Evolutionary conservation across 2,329 filamentous ascomycete species (phyloP).

Genomic region (Pseudogymnoascus sp.): DNA sequence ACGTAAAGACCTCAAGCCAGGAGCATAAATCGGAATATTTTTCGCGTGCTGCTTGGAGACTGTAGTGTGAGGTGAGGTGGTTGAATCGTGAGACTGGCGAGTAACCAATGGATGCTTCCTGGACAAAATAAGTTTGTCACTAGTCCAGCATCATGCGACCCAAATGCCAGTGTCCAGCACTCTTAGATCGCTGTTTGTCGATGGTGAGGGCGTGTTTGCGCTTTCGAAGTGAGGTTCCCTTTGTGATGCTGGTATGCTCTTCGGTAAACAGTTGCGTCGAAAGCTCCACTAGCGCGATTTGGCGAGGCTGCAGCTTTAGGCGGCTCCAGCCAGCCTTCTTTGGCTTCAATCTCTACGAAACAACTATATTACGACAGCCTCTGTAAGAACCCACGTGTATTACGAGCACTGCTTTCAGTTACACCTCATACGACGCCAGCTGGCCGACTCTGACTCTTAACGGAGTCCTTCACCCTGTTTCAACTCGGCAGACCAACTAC

Average conservation of each 20-base stretch:
- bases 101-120: not conserved
- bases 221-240: not conserved
- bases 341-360: not conserved
- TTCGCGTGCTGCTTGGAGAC: not conserved
- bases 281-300: slow-evolving; percentile 8
- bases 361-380: not conserved
- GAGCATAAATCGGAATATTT: slow-evolving; percentile 4
- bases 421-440: not conserved
- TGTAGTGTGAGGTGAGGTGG: not conserved
- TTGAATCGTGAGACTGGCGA: not conserved
- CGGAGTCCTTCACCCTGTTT: not conserved
- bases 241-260: not conserved
- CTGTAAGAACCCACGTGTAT: not conserved
- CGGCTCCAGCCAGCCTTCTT: slow-evolving; percentile 1
- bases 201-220: not conserved
- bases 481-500: not conserved
- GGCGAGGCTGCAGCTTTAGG: not conserved
- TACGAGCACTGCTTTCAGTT: not conserved
- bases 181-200: slow-evolving; percentile 4
- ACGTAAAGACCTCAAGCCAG: not conserved
- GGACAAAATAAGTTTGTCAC: not conserved
- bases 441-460: not conserved
- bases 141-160: slow-evolving; percentile 6
- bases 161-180: slow-evolving; percentile 7
- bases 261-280: slow-evolving; percentile 5